These are phyloP conservation scores for Cantharellus anzutake DNA, from an alignment of 768 basidiomycete genomes.

Conservation along the genomic window DNA sequence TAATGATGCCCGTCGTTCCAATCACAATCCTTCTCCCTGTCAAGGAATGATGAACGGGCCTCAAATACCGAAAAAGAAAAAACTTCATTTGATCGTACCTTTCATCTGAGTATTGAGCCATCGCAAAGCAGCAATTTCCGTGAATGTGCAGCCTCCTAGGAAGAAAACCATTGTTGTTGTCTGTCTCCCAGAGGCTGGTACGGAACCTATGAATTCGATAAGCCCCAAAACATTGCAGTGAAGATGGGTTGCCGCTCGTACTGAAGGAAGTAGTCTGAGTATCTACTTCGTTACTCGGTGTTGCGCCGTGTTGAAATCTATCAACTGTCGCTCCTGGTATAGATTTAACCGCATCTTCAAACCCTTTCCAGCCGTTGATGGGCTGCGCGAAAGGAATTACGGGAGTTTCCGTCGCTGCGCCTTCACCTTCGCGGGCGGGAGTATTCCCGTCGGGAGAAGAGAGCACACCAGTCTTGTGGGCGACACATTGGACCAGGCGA, in stretches of 20 bases:
- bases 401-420: neutral
- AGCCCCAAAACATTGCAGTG: too few species aligned
- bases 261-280: too few species aligned
- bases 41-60: conserved; percentile 6
- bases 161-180: conserved; percentile 90
- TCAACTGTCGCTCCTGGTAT: conserved; percentile 83
- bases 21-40: conserved; percentile 75
- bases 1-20: conserved; percentile 82
- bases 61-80: conserved; percentile 3
- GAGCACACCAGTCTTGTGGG: conserved; percentile 77
- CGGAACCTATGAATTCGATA: neutral
- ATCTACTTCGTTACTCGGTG: neutral
- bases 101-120: conserved; percentile 77
- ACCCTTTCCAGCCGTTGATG: conserved; percentile 91
- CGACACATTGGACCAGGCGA: conserved; percentile 80
- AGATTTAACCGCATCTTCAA: conserved; percentile 70
- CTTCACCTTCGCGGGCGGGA: neutral
- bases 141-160: conserved; percentile 92
- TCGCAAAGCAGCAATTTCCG: conserved; percentile 86
- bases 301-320: conserved; percentile 23
- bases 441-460: conserved; percentile 3
- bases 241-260: too few species aligned
- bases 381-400: conserved; percentile 40
- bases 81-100: conserved; percentile 27
- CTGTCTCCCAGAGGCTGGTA: conserved; percentile 26